These are phyloP conservation scores for Phytophthora cajani DNA, from an alignment of 352 stramenopile species.

Conservation along the genomic window DNA sequence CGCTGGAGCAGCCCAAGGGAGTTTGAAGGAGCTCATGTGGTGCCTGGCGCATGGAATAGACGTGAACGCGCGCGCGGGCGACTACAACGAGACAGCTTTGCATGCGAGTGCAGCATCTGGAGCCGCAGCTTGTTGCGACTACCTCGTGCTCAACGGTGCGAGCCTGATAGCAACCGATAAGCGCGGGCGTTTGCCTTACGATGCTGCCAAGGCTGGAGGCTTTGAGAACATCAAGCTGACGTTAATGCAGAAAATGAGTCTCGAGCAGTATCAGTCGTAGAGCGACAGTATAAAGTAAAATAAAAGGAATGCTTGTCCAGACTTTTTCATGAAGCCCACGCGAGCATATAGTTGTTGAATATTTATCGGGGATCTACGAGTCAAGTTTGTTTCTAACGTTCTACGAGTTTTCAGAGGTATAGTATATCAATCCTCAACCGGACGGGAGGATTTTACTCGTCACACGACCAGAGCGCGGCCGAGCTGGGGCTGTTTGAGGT, in stretches of 20 bases:
- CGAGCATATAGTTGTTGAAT: slow-evolving; percentile 15
- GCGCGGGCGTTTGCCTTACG: slow-evolving; percentile 57
- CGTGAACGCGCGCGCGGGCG: slow-evolving; percentile 61
- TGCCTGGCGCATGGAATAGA: slow-evolving; percentile 82
- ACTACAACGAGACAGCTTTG: slow-evolving; percentile 64
- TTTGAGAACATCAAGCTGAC: slow-evolving; percentile 70
- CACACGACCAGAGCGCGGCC: slow-evolving; percentile 30
- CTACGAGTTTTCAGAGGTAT: slow-evolving; percentile 5
- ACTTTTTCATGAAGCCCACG: not conserved
- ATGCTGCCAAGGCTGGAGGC: slow-evolving; percentile 63
- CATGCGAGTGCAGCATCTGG: slow-evolving; percentile 55
- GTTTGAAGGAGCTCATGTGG: slow-evolving; percentile 76
- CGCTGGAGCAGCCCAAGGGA: slow-evolving; percentile 40
- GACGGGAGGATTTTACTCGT: slow-evolving; percentile 54
- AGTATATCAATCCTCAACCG: slow-evolving; percentile 27
- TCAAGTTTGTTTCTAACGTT: slow-evolving; percentile 23
- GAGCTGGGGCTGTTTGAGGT: slow-evolving; percentile 15
- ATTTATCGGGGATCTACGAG: slow-evolving; percentile 25
- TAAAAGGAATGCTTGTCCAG: too few relatives aligned
- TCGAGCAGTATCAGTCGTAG: slow-evolving; percentile 70
- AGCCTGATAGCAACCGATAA: slow-evolving; percentile 64
- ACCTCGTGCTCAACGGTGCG: slow-evolving; percentile 81
- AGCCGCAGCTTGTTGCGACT: slow-evolving; percentile 66
- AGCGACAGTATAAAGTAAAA: slow-evolving; percentile 1
- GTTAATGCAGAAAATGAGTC: slow-evolving; percentile 77